Evolutionary conservation across 2,329 filamentous ascomycete genomes (phyloP), one percentile per base, ranked within the genome.

Genomic region (Hyphodiscus sp.): DNA sequence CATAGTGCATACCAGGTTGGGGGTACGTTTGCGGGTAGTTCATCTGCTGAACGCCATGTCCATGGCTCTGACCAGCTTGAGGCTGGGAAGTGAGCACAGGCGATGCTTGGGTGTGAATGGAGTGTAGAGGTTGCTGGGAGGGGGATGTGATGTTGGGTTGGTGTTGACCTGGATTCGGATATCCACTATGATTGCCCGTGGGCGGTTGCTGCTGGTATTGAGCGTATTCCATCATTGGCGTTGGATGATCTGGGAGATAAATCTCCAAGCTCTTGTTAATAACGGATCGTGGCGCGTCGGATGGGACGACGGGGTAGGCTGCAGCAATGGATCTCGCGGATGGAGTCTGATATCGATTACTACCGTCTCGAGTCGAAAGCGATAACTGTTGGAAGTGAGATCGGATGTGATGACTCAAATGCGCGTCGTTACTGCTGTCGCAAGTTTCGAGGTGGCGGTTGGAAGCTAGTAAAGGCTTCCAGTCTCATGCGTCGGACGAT

Each of bases 1-100:
- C 85, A 74, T 95, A 95, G 51, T 88, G 85, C 82, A 95, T 90
- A 65, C 79, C 79, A 63, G 83, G 78, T 60, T 85, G 81, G 57
- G 86, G 23, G 68, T 91, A 92, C 59, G 83, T 78, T 69, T 87
- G 81, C 65, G 88, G 82, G 71, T 96, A 96, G 74, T 85, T 89
- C 79, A 85, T 89, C 73, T 87, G 85, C 66, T 82, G 80, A 58
- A 81, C 76, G 41, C 73, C 69, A 49, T 82, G 81, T 48, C 75
- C 75, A 62, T 84, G 78, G 66, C 80, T 81, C 58, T 82, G 81
- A 41, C 79, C 75, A 58, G 80, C 77, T 64, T 87, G 87, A 66
- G 87, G 81, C 71, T 94, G 89, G 50, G 87, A 86, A 23, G 87
- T 82, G 52, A 94, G 78, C 58, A 94, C 90, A 30, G 90, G 89